Conservation (phyloP, 345 rosid species). For the Boechera stricta region DNA sequence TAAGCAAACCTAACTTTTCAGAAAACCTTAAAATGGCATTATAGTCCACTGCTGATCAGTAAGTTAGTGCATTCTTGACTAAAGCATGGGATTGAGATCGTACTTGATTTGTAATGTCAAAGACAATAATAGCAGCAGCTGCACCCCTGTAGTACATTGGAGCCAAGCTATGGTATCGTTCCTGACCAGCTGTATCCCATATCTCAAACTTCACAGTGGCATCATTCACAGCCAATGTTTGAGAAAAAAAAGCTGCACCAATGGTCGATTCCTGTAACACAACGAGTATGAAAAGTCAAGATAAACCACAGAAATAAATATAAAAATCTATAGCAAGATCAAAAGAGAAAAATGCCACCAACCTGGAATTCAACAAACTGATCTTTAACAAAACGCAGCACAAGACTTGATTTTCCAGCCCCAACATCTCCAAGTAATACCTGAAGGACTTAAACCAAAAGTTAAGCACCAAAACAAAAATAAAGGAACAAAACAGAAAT, state of each 20-base stretch:
- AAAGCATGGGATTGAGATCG: neutral
- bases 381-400: conserved; percentile 64
- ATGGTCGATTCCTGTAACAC: conserved; percentile 62
- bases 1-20: neutral
- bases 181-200: conserved; percentile 76
- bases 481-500: neutral
- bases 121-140: conserved; percentile 66
- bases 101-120: conserved; percentile 59
- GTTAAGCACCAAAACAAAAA: conserved; percentile 8
- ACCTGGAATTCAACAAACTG: conserved; percentile 71
- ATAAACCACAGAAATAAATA: neutral
- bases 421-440: conserved; percentile 74
- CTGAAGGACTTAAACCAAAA: conserved; percentile 38
- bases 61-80: neutral
- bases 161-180: conserved; percentile 73
- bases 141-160: conserved; percentile 81
- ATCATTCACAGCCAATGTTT: conserved; percentile 66
- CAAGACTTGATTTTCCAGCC: conserved; percentile 65
- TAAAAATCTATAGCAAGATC: neutral
- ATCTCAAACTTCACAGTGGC: conserved; percentile 67
- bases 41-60: neutral
- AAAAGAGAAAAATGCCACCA: neutral
- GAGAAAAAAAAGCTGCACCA: conserved; percentile 72
- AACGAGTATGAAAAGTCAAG: conserved; percentile 13
- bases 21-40: neutral